Conservation (phyloP, 2,329 filamentous ascomycete genomes). For the Orbilia ellipsospora region DNA sequence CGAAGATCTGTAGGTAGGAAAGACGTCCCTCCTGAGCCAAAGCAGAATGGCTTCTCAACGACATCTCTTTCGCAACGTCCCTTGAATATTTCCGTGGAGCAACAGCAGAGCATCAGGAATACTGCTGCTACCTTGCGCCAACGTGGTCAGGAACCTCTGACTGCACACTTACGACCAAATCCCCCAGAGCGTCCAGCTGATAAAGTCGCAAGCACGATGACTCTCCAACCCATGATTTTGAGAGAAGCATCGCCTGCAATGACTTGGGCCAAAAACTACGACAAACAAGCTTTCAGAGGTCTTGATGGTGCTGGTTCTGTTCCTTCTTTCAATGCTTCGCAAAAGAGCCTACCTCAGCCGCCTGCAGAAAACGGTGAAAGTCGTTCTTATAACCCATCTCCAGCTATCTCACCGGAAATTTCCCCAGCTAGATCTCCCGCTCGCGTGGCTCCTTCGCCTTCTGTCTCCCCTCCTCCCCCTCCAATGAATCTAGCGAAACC, state of each 20-base stretch:
- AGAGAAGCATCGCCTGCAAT: constrained; percentile 90
- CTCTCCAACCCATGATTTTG: constrained; percentile 83
- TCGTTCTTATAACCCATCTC: constrained; percentile 24
- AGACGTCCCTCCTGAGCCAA: constrained; percentile 46
- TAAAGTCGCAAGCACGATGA: constrained; percentile 80
- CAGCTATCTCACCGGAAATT: constrained; percentile 19
- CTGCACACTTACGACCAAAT: constrained; percentile 62
- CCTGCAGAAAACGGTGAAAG: constrained; percentile 40
- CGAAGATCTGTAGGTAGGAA: constrained; percentile 57
- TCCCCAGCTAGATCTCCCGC: constrained; percentile 23
- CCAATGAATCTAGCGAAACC: constrained; percentile 15
- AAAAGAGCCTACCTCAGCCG: constrained; percentile 45
- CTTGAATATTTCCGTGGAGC: constrained; percentile 85
- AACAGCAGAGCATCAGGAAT: constrained; percentile 91
- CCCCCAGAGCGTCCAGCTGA: constrained; percentile 67
- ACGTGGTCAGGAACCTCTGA: constrained; percentile 68
- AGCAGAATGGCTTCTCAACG: constrained; percentile 60
- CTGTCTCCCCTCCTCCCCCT: constrained; percentile 14
- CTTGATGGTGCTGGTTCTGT: constrained; percentile 64
- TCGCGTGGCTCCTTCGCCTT: constrained; percentile 5
- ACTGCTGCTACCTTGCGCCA: constrained; percentile 84
- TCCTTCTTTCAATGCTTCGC: constrained; percentile 21
- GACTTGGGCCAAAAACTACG: constrained; percentile 97
- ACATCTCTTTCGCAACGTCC: constrained; percentile 71
- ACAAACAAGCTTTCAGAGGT: constrained; percentile 85